Evolutionary conservation across 176 grass and related monocot species (phyloP), one percentile per base, ranked within the genome.

Genomic region (Phoenix roebelenii): DNA sequence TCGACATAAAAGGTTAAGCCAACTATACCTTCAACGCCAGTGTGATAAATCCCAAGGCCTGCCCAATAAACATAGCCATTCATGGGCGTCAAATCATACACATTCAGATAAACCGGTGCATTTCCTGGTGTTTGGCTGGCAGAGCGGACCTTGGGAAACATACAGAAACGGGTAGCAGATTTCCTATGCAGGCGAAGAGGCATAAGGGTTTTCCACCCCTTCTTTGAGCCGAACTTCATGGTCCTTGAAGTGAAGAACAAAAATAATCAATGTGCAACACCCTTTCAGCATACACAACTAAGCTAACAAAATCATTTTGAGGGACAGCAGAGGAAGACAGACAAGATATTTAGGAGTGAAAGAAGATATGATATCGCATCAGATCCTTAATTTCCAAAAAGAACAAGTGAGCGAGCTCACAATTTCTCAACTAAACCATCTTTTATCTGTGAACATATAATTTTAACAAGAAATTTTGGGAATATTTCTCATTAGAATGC

Each of bases 31-130:
- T 97, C 87, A 54, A 97, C 68, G 58, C 92, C 92, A 16, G 92
- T 91, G 72, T 97, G 92, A 80, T 87, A 97, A 55, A 97, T 86
- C 65, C 92, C 92, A 69, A 97, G 70, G 69, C 87, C 92, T 44
- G 87, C 83, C 92, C 92, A 97, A 68, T 84, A 85, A 67, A 97
- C 73, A 61, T 97, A 97, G 23, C 83, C 87, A 78, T 97, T 97
- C 77, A 97, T 82, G 52, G 87, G 80, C 18, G 92, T 97, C 80
- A 97, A 79, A 83, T 97, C 92, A 44, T 97, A 97, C 24, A 97
- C 92, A 18, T 97, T 97, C 56, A 97, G 83, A 80, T 91, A 97
- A 82, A 97, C 92, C 1, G 87, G 92, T 53, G 83, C 77, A 65
- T 84, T 59, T 61, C 74, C 81, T 55, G 77, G 61, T 0, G 83